Conservation (phyloP, 805 yeast genomes). For the Hagleromyces aurorensis region DNA sequence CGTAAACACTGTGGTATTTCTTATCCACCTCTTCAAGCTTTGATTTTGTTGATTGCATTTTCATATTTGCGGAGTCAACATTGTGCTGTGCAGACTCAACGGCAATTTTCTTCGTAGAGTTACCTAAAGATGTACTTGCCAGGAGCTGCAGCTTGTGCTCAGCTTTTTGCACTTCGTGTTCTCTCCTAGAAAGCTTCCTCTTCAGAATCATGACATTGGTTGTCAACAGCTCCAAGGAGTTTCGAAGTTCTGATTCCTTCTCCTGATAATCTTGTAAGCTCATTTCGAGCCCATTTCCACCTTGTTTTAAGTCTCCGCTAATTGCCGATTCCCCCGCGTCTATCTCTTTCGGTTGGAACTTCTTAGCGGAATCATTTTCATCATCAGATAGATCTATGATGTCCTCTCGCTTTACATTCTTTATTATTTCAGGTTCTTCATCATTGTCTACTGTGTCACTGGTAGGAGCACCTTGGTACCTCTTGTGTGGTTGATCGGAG, state of each 20-base stretch:
- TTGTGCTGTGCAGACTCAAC: not conserved
- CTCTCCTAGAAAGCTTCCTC: slow-evolving; percentile 20
- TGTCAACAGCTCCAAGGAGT: slow-evolving; percentile 10
- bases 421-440: too few species aligned
- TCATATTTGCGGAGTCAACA: not conserved
- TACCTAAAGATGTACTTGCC: too few species aligned
- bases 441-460: slow-evolving; percentile 1
- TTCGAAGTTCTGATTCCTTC: slow-evolving; percentile 10
- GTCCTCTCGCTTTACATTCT: not conserved
- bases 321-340: slow-evolving; percentile 1
- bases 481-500: not conserved
- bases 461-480: not conserved
- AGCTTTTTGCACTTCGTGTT: slow-evolving; percentile 15
- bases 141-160: slow-evolving; percentile 8
- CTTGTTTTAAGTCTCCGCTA: slow-evolving; percentile 2
- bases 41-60: not conserved
- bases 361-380: slow-evolving; percentile 9
- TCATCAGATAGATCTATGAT: slow-evolving; percentile 32
- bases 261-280: too few species aligned
- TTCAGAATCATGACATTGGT: slow-evolving; percentile 16
- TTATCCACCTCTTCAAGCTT: not conserved
- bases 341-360: slow-evolving; percentile 1
- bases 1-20: too few species aligned
- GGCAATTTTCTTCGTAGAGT: not conserved
- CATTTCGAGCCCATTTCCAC: too few species aligned